phyloP scores from a whole-genome alignment of 1,284 basidiomycete species.

The Ceratobasidium sp. region DNA sequence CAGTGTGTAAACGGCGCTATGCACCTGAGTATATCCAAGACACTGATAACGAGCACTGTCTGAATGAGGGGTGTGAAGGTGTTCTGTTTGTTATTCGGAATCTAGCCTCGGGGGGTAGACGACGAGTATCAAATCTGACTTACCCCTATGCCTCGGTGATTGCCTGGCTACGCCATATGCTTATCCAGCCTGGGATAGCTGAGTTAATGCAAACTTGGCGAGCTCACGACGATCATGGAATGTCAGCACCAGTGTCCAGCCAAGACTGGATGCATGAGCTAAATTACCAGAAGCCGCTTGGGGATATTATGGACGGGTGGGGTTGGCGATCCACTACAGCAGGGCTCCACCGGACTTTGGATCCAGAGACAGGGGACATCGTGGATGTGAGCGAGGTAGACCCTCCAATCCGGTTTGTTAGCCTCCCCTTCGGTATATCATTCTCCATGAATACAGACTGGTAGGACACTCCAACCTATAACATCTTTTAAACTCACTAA shows the following conservation, averaged over 20 bases:
- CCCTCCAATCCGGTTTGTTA: conserved; percentile 12
- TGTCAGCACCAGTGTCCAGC: background rate
- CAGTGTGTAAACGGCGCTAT: conserved; percentile 10
- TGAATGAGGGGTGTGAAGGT: conserved; percentile 15
- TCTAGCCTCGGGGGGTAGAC: background rate
- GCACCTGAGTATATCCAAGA: background rate
- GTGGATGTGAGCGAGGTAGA: background rate
- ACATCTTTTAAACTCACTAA: too few species aligned
- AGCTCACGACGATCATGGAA: background rate
- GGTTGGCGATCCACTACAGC: background rate
- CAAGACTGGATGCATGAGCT: conserved; percentile 10
- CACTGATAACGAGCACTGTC: background rate
- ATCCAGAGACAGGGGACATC: background rate
- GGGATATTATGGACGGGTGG: background rate
- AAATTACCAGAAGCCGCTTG: background rate
- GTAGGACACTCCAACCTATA: background rate
- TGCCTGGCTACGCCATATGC: conserved; percentile 18
- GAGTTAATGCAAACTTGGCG: conserved; percentile 32
- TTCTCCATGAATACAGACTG: conserved; percentile 27
- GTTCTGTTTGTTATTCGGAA: background rate
- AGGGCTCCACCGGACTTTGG: background rate
- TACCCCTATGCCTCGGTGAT: conserved; percentile 32
- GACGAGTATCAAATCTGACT: background rate
- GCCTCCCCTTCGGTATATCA: conserved; percentile 16
- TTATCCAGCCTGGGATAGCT: conserved; percentile 2